phyloP scores from a whole-genome alignment of 2,329 filamentous ascomycete species.

The Cryphonectria nitschkei region DNA sequence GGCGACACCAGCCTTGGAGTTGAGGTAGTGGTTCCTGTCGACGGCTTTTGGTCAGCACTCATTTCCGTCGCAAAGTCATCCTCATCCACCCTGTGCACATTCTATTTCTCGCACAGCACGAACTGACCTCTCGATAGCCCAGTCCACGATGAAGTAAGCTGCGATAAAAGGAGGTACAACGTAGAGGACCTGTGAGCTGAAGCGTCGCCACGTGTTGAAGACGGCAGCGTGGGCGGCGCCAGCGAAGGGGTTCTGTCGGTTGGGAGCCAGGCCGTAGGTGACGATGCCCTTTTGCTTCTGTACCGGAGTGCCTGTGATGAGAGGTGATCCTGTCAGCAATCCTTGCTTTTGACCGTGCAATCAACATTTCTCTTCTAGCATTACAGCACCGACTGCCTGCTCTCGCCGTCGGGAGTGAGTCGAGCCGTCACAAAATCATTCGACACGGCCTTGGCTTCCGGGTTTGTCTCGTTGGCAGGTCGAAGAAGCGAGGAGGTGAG shows the following conservation, averaged over 20 bases:
- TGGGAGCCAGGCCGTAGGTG: constrained; percentile 77
- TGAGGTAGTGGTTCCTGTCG: constrained; percentile 75
- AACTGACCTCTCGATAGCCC: constrained; percentile 87
- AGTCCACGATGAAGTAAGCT: constrained; percentile 84
- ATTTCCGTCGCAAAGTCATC: not conserved
- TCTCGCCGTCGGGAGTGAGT: not conserved
- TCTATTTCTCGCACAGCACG: not conserved
- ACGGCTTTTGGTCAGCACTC: constrained; percentile 28
- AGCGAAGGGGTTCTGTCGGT: constrained; percentile 87
- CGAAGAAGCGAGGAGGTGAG: not conserved
- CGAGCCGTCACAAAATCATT: constrained; percentile 3
- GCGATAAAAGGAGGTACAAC: constrained; percentile 76
- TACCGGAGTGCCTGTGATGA: constrained; percentile 26
- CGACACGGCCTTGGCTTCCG: not conserved
- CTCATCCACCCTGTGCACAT: not conserved
- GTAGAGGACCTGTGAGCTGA: constrained; percentile 86
- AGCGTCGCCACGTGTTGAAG: constrained; percentile 94
- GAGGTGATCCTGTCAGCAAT: constrained; percentile 12
- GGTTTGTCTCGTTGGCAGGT: constrained; percentile 5
- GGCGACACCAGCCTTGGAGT: constrained; percentile 75
- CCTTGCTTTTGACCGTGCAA: constrained; percentile 48
- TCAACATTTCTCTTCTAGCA: not conserved
- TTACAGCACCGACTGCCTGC: not conserved
- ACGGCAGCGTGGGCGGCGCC: constrained; percentile 78
- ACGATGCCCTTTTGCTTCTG: constrained; percentile 66